These are phyloP conservation scores for Cyberlindnera mycetangii DNA, from an alignment of 805 yeast species.

Conservation along the genomic window DNA sequence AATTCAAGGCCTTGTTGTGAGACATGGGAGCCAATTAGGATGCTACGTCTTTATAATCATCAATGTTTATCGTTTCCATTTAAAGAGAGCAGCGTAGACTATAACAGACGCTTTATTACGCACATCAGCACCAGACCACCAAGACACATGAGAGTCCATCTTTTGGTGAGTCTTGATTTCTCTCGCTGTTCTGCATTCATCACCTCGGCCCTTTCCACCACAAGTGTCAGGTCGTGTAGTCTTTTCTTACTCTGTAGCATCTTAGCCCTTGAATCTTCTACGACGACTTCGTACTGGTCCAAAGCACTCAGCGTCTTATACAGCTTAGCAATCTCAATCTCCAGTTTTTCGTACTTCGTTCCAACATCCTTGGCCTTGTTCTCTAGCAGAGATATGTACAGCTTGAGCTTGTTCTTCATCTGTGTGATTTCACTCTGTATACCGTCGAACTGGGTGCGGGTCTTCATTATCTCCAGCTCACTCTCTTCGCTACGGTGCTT, in stretches of 20 bases:
- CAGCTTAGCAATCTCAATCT: constrained; percentile 11
- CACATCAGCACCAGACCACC: neutral
- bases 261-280: constrained; percentile 10
- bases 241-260: constrained; percentile 14
- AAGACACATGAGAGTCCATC: neutral
- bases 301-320: constrained; percentile 11
- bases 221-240: constrained; percentile 10
- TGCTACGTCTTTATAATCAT: no score
- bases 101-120: neutral
- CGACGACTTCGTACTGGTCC: constrained; percentile 12
- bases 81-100: neutral
- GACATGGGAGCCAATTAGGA: no score
- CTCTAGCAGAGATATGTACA: constrained; percentile 2
- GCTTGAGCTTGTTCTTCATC: constrained; percentile 4
- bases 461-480: constrained; percentile 3
- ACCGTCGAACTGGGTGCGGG: constrained; percentile 5
- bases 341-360: constrained; percentile 8
- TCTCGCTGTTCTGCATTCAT: constrained; percentile 5
- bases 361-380: constrained; percentile 4
- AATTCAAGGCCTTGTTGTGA: constrained; percentile 22
- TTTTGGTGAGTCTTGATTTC: constrained; percentile 4
- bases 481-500: constrained; percentile 11
- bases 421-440: constrained; percentile 8
- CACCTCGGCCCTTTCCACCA: constrained; percentile 15
- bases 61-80: no score